Evolutionary conservation across 257 asterid genomes (phyloP).

Genomic region (Forsythia viridissima): DNA sequence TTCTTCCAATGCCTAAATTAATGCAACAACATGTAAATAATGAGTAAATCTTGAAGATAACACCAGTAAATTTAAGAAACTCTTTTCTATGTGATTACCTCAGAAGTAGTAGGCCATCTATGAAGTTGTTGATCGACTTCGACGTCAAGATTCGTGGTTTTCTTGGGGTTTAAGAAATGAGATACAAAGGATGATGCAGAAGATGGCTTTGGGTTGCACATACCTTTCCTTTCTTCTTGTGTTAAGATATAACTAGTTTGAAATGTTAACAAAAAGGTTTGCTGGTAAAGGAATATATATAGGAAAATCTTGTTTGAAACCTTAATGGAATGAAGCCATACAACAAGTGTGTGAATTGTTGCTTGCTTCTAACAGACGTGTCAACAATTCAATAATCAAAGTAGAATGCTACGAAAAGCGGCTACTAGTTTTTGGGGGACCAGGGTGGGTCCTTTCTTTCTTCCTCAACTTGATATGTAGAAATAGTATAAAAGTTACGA

Average conservation of each 20-base stretch:
- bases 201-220: conserved; percentile 81
- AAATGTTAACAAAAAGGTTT: neutral
- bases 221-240: conserved; percentile 16
- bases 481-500: too few species aligned
- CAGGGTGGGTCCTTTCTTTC: too few species aligned
- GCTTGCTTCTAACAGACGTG: conserved; percentile 37
- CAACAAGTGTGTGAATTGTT: neutral
- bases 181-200: conserved; percentile 56
- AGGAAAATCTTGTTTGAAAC: conserved; percentile 11
- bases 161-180: conserved; percentile 53
- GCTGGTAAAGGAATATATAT: conserved; percentile 29
- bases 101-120: conserved; percentile 72
- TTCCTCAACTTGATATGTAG: too few species aligned
- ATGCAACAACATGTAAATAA: neutral
- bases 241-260: neutral
- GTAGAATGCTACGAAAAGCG: conserved; percentile 14
- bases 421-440: neutral
- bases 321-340: too few species aligned
- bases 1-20: conserved; percentile 66
- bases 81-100: conserved; percentile 41
- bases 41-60: neutral
- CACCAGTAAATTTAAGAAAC: neutral
- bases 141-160: conserved; percentile 36
- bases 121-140: conserved; percentile 45
- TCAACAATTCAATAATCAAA: conserved; percentile 22